Evolutionary conservation across 2,329 filamentous ascomycete species (phyloP), one percentile per base, ranked within the genome.

Genomic region (Trichophyton schoenleinii): DNA sequence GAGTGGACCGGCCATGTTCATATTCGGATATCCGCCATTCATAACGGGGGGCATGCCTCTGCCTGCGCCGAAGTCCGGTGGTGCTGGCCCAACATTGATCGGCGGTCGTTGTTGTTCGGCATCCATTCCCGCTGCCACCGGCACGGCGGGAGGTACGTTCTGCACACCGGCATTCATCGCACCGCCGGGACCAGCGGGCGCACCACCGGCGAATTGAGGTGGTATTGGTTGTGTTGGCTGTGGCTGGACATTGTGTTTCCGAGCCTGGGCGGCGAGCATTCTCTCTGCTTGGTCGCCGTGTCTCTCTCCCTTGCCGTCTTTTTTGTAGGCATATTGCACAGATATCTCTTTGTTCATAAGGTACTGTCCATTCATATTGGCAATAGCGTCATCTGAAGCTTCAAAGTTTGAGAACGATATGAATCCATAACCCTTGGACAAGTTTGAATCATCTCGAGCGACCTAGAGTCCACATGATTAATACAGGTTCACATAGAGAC

Each of bases 271-370:
- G 34, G 94, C 94, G 55, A 99, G 83, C 78, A 90, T 88, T 70
- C 94, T 82, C 77, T 99, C 94, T 34, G 94, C 94, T 68, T 91
- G 83, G 72, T 99, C 94, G 68, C 94, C 94, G 72, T 99, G 94
- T 62, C 94, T 82, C 77, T 97, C 92, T 68, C 92, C 92, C 77
- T 96, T 96, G 67, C 94, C 94, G 70, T 99, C 94, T 77, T 97
- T 97, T 81, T 99, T 99, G 82, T 96, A 97, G 44, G 94, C 94
- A 74, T 97, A 99, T 75, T 97, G 92, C 52, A 99, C 94, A 2
- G 88, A 89, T 68, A 97, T 87, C 74, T 96, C 89, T 78, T 96
- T 96, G 80, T 94, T 96, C 80, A 95, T 91, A 63, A 99, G 84
- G 75, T 94, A 97, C 77, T 97, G 91, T 59, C 90, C 90, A 72